Evolutionary conservation across 1,284 basidiomycete species (phyloP), one percentile per base, ranked within the genome.

Genomic region (Austropuccinia psidii): DNA sequence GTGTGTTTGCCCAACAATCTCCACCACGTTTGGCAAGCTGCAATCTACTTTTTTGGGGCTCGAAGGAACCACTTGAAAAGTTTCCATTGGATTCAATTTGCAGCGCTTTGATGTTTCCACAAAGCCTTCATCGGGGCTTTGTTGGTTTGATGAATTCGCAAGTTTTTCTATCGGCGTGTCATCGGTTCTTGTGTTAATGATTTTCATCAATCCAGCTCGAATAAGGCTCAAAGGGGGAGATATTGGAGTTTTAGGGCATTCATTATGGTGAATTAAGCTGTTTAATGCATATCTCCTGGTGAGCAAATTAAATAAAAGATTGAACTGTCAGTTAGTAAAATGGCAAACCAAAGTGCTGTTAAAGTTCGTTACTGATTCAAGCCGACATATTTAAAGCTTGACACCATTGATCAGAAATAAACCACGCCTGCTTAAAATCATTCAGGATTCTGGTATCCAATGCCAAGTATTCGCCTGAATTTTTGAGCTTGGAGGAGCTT

Each of bases 361-460:
- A n/a, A n/a, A n/a, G n/a, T n/a, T n/a, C n/a, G n/a, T n/a, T n/a
- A n/a, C n/a, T n/a, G n/a, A n/a, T n/a, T n/a, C n/a, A 3, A 4
- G 29, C 52, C 29, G n/a, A 55, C 52, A 27, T 55, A 29, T 55
- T 55, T 15, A 55, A 55, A 31, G 52, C 52, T 55, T 55, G 52
- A 55, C 52, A 55, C 52, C 52, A 55, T 24, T 55, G 52, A 7
- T 55, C 21, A 5, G 52, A 55, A 27, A 55, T 55, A 7, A 17
- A 55, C 52, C 52, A 55, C 2, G n/a, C 17, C 52, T 31, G n/a
- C 29, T 55, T 55, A n/a, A 55, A 27, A 17, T 31, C 29, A 24
- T 55, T 31, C 52, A 55, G 17, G 4, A 55, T 55, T 29, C 29
- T 31, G 2, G 52, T 55, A 31, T 55, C 52, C 2, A 29, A 31